These are phyloP conservation scores for Auricularia cornea DNA, from an alignment of 768 basidiomycete species.

Conservation along the genomic window DNA sequence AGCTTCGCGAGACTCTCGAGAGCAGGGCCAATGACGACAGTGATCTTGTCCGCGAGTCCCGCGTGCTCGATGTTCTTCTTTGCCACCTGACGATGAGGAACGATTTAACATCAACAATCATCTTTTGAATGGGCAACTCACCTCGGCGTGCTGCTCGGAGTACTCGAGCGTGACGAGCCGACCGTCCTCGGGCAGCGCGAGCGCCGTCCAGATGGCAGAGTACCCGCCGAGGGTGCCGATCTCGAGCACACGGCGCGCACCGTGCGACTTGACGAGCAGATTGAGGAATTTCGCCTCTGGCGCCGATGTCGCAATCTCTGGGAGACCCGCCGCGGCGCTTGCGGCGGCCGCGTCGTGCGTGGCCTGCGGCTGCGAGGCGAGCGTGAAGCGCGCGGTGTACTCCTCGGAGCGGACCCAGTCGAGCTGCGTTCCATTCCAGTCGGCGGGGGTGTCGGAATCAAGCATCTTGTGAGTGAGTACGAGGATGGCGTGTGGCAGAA, in stretches of 20 bases:
- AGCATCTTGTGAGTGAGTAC: not conserved
- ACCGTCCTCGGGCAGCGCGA: constrained; percentile 22
- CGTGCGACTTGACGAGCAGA: constrained; percentile 24
- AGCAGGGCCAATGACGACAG: constrained; percentile 45
- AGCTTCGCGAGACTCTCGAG: constrained; percentile 41
- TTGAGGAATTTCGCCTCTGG: constrained; percentile 42
- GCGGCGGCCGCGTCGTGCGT: constrained; percentile 36
- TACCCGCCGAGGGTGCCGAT: constrained; percentile 23
- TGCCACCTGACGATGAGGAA: constrained; percentile 41
- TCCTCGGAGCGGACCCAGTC: constrained; percentile 46
- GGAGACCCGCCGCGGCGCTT: constrained; percentile 36
- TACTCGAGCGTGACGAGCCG: constrained; percentile 24
- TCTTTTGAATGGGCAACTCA: not conserved
- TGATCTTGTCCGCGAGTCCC: constrained; percentile 40
- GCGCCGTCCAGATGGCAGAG: constrained; percentile 23
- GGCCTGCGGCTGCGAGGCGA: constrained; percentile 34
- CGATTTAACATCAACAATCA: not conserved
- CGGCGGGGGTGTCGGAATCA: too few relatives aligned
- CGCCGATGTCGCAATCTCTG: constrained; percentile 22
- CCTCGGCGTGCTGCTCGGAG: constrained; percentile 20
- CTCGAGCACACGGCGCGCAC: constrained; percentile 16
- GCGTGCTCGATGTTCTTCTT: constrained; percentile 47
- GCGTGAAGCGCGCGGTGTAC: constrained; percentile 46
- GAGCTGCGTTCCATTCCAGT: constrained; percentile 16
- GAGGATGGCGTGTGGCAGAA: not conserved